Evolutionary conservation across 257 asterid genomes (phyloP), one percentile per base, ranked within the genome.

Genomic region (Thymus quinquecostatus): DNA sequence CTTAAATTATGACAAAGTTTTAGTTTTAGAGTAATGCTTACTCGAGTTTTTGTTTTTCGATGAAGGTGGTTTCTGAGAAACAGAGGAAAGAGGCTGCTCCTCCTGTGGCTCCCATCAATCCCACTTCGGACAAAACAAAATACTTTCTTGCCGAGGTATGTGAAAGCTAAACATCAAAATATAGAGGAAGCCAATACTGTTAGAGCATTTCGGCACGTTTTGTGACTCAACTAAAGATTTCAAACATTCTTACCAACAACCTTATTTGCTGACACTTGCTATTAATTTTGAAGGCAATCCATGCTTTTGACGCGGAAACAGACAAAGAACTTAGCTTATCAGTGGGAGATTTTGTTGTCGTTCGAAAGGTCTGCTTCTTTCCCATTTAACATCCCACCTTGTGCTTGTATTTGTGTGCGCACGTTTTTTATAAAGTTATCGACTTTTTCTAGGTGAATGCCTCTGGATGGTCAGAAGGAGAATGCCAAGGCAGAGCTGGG

Each of bases 41-140:
- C 77, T 49, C 34, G 78, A 48, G 55, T 36, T 47, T 61, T 36
- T 67, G 73, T 59, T 50, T 73, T 79, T 79, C 71, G 70, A 53
- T 69, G 60, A 73, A 95, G 99, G 78, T 95, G 78, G 97, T 95
- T 73, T 89, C 98, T 11, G 99, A 92, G 82, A 95, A 88, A 71
- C 99, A 95, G 82, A 82, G 95, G 75, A 95, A 89, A 87, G 99
- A 92, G 83, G 96, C 93, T n/a, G 92, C 95, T 82, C 98, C 99
- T 66, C 98, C 98, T 5, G 87, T 81, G 49, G 60, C 80, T 75
- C 90, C 86, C 68, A 75, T 85, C 34, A 73, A 65, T 78, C 82
- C 64, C 70, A 65, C 73, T 64, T 81, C 98, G 43, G 97, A 87
- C 69, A 91, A 86, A 80, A 91, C 93, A 0, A 88, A 88, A 82